Percentiles rank a stretch among this genome's conserved stretches.
Conservation (phyloP, 495 filamentous ascomycete genomes). For the Penicillium parvum region DNA sequence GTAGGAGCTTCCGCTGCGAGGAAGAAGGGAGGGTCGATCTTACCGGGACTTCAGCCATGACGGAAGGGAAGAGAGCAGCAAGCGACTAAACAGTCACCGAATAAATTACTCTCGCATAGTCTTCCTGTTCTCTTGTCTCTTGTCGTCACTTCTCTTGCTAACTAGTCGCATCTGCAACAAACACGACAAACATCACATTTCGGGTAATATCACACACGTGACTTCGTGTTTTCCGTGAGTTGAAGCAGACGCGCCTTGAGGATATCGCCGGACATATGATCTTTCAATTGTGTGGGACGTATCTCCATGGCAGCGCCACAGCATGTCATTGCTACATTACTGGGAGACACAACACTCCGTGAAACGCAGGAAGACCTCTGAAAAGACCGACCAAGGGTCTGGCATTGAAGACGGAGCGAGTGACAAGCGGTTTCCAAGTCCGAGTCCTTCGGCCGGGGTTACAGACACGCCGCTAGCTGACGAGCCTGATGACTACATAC, state of each 20-base stretch:
- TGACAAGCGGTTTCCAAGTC: constrained; percentile 12
- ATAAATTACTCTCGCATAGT: no score
- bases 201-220: constrained; percentile 29
- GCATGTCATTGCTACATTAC: constrained; percentile 42
- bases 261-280: background rate
- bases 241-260: constrained; percentile 19
- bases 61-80: background rate
- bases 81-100: background rate
- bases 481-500: constrained; percentile 35
- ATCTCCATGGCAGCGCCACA: constrained; percentile 13
- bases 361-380: constrained; percentile 32
- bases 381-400: constrained; percentile 2
- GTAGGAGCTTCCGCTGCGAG: constrained; percentile 6
- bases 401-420: constrained; percentile 3
- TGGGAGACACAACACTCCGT: constrained; percentile 37
- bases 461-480: constrained; percentile 23
- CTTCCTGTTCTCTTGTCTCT: background rate
- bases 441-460: constrained; percentile 12
- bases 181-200: constrained; percentile 26
- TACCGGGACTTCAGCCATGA: constrained; percentile 11
- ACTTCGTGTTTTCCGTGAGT: constrained; percentile 29
- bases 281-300: no score
- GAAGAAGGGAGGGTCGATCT: constrained; percentile 1
- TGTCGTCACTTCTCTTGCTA: background rate
- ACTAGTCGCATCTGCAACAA: constrained; percentile 12